Percentiles rank a stretch among this genome's conserved stretches.
Conservation (phyloP, 2,329 filamentous ascomycete species). For the Teratosphaeria epicoccoides region DNA sequence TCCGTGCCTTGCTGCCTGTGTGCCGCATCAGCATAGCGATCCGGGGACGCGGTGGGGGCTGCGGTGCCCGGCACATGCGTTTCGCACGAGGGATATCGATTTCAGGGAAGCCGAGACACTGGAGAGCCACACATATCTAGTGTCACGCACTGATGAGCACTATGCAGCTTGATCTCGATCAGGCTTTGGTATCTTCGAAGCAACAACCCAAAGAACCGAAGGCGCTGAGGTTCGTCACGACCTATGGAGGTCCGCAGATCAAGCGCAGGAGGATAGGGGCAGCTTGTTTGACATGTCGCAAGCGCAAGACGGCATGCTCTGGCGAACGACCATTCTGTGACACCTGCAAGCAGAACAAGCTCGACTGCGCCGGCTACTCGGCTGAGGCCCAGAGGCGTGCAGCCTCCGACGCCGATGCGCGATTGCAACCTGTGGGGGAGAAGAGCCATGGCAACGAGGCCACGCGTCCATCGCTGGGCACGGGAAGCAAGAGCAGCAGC, state of each 20-base stretch:
- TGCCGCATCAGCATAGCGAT: not conserved
- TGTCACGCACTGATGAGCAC: not conserved
- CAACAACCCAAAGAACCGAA: slow-evolving; percentile 11
- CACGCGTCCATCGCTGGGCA: not conserved
- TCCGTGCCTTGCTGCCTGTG: not conserved
- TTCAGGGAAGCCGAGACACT: not conserved
- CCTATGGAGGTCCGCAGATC: slow-evolving; percentile 67
- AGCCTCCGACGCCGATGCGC: slow-evolving; percentile 7
- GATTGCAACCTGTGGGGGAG: slow-evolving; percentile 1
- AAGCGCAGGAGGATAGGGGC: slow-evolving; percentile 66
- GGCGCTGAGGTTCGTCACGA: slow-evolving; percentile 60
- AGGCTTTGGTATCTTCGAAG: not conserved
- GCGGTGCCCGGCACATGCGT: not conserved
- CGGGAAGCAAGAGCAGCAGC: not conserved
- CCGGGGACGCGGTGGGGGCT: not conserved
- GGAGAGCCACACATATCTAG: not conserved
- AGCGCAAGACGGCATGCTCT: slow-evolving; percentile 41
- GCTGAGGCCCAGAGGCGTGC: slow-evolving; percentile 21
- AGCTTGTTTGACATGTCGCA: slow-evolving; percentile 45
- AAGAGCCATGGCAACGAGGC: not conserved
- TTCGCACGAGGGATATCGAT: not conserved
- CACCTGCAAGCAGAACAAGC: slow-evolving; percentile 38
- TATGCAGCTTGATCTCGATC: not conserved
- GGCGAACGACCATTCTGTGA: slow-evolving; percentile 35
- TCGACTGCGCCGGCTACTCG: slow-evolving; percentile 39